Evolutionary conservation across 1,139 yeast genomes (phyloP), one percentile per base, ranked within the genome.

Genomic region (Geotrichum fermentans): DNA sequence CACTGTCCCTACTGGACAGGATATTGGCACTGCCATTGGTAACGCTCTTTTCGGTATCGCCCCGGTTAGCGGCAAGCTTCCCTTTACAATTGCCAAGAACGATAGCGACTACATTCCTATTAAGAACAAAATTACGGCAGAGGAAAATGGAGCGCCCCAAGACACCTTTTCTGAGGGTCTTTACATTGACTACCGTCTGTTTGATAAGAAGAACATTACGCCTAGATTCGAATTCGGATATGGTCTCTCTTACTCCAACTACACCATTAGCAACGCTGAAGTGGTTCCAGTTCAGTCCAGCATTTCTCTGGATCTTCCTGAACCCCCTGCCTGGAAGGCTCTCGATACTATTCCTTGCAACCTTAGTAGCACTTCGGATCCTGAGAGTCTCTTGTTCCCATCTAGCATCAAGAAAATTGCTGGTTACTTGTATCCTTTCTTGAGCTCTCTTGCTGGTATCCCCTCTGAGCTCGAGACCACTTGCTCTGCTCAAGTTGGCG

Each of bases 141-240:
- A 38, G 14, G 57, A 52, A 28, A 46, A 55, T 34, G 62, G 61
- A 4, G 61, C 74, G 26, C 74, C 73, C 10, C 82, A 79, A 64
- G 71, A 69, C 49, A 51, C 57, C 38, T 58, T 64, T 44, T 77
- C 73, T 50, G 57, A 57, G 41, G 63, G 61, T 16, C 44, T 62
- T 37, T 56, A 54, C 47, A 63, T 79, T 51, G 85, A 78, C 61
- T 79, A 80, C 63, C 55, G 64, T 37, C 77, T 73, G 57, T 79
- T 78, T 61, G 84, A 79, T 57, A 74, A 78, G 60, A 71, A 75
- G 55, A 73, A 74, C 53, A 74, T 78, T 34, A 72, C 72, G 55
- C 83, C 84, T 18, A 66, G 83, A 42, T 81, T 65, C 62, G 83
- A 77, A 54, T 80, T 80, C 64, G 85, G 85, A 1, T 78, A 61